Base-by-base conservation (phyloP, 345 rosid genomes). In the Dipteronia dyeriana region DNA sequence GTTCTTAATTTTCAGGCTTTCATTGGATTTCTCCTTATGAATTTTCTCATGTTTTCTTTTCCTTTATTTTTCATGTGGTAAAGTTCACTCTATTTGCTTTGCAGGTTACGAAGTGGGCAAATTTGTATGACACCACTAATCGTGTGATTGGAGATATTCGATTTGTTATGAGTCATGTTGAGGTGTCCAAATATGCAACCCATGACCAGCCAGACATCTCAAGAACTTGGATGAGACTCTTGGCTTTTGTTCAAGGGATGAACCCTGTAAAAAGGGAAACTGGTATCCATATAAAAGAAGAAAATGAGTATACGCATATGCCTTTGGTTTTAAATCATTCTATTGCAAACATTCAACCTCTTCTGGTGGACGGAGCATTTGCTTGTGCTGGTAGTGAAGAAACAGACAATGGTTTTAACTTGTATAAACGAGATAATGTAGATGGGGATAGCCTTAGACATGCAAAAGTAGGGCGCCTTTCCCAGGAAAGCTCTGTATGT, bases 241-340 rank as follows among this genome's bases (percentile, higher is more conserved):
- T 95, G 83, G 79, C 87, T 76, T 93, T 85, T 85, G 83, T 91
- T 82, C 99, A 95, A 84, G 99, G 98, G 74, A 88, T 93, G 88
- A 82, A 86, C 82, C 92, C 95, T 71, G 75, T 87, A 61, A 95
- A 90, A 88, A 92, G 98, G 88, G 99, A 95, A 87, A 89, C 89
- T 62, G 97, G 95, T 73, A 81, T 84, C 76, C 92, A 76, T 81
- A 65, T 88, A 51, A 98, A 92, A 22, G 98, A 91, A 71, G 98
- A 93, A 76, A 84, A 82, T 79, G 98, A 91, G 23, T 78, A 83
- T 75, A 81, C 82, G 74, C 87, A 87, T 80, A 74, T 75, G 6
- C 90, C 87, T 84, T 91, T 95, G 80, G 70, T 84, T 80, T 85
- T 95, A 84, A 87, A 89, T 75, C 87, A 84, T 80, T 81, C 89